These are phyloP conservation scores for Plectosphaerella sp. DNA, from an alignment of 2,329 filamentous ascomycete genomes.

Conservation along the genomic window DNA sequence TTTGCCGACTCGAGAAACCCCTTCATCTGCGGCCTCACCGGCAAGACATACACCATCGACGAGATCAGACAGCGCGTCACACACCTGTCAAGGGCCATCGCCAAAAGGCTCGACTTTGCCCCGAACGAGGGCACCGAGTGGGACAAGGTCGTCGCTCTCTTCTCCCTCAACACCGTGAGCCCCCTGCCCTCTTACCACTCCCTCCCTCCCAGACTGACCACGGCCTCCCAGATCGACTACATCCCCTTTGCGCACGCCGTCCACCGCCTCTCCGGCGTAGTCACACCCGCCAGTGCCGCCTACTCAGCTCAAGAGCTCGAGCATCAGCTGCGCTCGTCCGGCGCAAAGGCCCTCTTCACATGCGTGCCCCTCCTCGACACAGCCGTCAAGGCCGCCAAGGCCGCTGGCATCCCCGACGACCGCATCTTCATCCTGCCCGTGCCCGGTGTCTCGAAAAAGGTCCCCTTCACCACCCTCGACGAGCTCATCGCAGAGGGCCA, in stretches of 20 bases:
- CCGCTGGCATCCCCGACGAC: constrained; percentile 54
- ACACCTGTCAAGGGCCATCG: constrained; percentile 61
- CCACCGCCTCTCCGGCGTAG: constrained; percentile 69
- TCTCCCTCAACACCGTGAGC: constrained; percentile 73
- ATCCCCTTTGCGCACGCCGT: constrained; percentile 68
- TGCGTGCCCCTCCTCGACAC: constrained; percentile 59
- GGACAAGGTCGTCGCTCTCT: constrained; percentile 75
- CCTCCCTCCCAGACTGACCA: not conserved
- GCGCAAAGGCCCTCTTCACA: constrained; percentile 67
- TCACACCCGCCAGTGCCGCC: constrained; percentile 70
- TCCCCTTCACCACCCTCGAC: constrained; percentile 59
- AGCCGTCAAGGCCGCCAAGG: constrained; percentile 57
- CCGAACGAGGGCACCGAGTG: constrained; percentile 70
- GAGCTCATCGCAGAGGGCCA: constrained; percentile 61
- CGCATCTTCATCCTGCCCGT: constrained; percentile 67
- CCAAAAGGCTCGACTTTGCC: constrained; percentile 66
- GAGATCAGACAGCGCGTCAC: constrained; percentile 65
- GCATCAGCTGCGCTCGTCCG: constrained; percentile 66
- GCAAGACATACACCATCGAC: constrained; percentile 57
- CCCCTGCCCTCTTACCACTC: not conserved
- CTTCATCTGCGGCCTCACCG: constrained; percentile 73
- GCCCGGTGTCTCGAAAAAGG: constrained; percentile 47
- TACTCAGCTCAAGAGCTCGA: constrained; percentile 67
- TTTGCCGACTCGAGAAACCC: constrained; percentile 61
- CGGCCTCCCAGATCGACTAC: constrained; percentile 62